Conservation (phyloP, 2,329 filamentous ascomycete species). For the Colletotrichum costaricense region DNA sequence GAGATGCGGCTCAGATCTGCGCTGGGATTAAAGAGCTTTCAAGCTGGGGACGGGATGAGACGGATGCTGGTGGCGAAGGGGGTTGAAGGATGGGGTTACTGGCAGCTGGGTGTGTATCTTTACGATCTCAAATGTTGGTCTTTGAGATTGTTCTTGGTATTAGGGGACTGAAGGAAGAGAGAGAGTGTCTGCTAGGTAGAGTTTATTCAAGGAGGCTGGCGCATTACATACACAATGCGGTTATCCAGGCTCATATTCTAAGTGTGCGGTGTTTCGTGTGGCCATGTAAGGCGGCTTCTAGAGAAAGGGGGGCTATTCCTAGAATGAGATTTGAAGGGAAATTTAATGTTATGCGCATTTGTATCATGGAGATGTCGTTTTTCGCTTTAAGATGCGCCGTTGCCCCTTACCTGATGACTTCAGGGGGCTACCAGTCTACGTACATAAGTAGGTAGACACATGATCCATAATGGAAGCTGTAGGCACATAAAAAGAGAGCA, state of each 20-base stretch:
- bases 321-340: conserved; percentile 1
- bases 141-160: background rate
- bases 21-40: background rate
- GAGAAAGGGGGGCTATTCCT: background rate
- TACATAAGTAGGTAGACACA: no score
- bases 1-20: background rate
- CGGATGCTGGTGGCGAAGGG: background rate
- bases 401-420: background rate
- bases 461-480: no score
- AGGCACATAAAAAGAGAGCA: background rate
- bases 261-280: background rate
- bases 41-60: background rate
- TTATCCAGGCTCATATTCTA: no score
- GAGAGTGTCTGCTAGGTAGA: background rate
- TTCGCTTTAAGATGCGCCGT: background rate
- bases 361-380: background rate
- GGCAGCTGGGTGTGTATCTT: background rate
- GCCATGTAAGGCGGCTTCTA: background rate
- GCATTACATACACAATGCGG: no score
- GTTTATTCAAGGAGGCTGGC: background rate
- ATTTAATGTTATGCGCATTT: conserved; percentile 18
- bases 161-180: background rate
- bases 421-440: background rate
- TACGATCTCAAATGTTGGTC: background rate
- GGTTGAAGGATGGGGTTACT: background rate